Base-by-base conservation (phyloP, 2,329 filamentous ascomycete genomes). In the Fonsecaea pedrosoi region DNA sequence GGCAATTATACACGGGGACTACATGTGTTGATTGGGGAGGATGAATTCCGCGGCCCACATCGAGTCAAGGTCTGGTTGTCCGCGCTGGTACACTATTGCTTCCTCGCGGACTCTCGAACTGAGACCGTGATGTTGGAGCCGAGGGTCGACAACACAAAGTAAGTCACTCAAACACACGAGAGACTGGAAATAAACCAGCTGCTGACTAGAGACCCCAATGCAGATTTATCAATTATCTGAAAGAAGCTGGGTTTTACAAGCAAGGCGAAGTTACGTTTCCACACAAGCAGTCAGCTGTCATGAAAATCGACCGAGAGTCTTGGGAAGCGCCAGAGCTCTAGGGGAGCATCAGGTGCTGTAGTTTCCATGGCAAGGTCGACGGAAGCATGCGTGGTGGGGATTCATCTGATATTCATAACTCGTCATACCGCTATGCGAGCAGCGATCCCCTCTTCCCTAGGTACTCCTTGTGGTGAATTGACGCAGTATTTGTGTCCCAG, bases 241-340 rank as follows among this genome's bases (percentile, higher is more conserved):
- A 91, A 69, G 80, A 86, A 6, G 84, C 85, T 0, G 94, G 94
- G 0, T 99, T 98, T 76, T 88, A 90, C 71, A 95, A 92, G 75
- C 92, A 97, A 79, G 89, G 89, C 66, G 92, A 97, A 75, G 85
- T 98, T 59, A 86, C 89, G 0, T 93, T 99, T 70, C 90, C 93
- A 0, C 94, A 98, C 77, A 99, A 99, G 78, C 93, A 96, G 77
- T 89, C 92, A 6, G 96, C 94, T 79, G 85, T 94, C 68, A 90
- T 96, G 79, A 90, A 90, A 74, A 85, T 96, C 70, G 85, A 87
- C 65, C 85, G 94, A 67, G 93, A 97, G 71, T 86, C 85, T 21
- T 98, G 93, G 90, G 86, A 90, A 54, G 88, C 87, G 0, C 92
- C 92, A 13, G 82, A 68, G 32, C 45, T 66, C 15, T 67, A 67